Percentiles rank a stretch among this genome's conserved stretches.
Evolutionary conservation across 148 eudicot genomes (phyloP).

Genomic region (Rhododendron griersonianum): DNA sequence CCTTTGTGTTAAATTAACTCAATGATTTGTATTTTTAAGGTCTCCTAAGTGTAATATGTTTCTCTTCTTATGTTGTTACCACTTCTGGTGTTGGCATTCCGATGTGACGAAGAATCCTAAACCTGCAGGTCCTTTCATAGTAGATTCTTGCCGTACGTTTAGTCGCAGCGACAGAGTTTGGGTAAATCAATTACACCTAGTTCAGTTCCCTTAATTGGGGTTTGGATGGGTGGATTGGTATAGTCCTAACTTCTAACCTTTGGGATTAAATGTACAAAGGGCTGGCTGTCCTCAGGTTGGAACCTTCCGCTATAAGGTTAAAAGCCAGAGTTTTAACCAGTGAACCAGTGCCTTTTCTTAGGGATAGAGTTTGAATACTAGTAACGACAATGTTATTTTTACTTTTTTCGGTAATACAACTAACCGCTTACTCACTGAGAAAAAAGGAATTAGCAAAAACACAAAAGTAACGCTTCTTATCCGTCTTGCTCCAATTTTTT

Average conservation of each 20-base stretch:
- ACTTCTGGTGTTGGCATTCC: not conserved
- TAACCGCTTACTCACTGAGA: not conserved
- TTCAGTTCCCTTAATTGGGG: not conserved
- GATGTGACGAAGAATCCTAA: not conserved
- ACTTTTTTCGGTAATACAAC: not conserved
- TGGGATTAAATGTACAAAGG: not conserved
- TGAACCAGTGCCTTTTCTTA: not conserved
- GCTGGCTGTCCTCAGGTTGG: not conserved
- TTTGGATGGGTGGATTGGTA: not conserved
- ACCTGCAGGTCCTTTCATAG: not conserved
- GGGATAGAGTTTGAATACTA: not conserved
- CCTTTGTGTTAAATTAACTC: not conserved
- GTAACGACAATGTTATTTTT: not conserved
- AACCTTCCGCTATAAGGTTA: not conserved
- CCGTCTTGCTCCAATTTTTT: not conserved
- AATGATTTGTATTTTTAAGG: conserved; percentile 1
- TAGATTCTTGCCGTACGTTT: not conserved
- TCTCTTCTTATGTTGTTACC: not conserved
- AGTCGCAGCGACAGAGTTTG: not conserved
- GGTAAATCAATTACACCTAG: not conserved
- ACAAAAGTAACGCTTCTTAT: not conserved
- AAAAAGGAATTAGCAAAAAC: not conserved
- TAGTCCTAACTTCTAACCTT: not conserved
- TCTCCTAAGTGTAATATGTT: not conserved
- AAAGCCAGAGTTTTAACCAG: not conserved